Base-by-base conservation (phyloP, 2,329 filamentous ascomycete genomes). In the Colletotrichum godetiae region DNA sequence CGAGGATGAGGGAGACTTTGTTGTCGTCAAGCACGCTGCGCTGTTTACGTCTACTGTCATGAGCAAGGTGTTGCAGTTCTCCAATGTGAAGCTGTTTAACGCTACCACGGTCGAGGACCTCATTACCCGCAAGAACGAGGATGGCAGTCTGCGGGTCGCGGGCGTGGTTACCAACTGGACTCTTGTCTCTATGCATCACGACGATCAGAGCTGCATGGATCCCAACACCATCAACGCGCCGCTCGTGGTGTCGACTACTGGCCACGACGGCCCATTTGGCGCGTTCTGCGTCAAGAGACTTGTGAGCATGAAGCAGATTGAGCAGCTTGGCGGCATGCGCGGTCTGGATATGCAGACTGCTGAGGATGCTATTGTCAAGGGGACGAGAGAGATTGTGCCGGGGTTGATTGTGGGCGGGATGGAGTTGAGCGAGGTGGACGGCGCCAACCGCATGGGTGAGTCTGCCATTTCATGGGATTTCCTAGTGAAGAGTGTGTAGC, bases 131-230 rank as follows among this genome's bases (percentile, higher is more conserved):
- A 90, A 90, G 13, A 83, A 85, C 59, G 81, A 83, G 55, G 85
- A 83, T 52, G 85, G 86, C 24, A 82, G 80, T 11, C 84, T 97
- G 56, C 91, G 93, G 75, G 92, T 98, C 76, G 93, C 94, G 10
- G 95, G 95, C 78, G 95, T 98, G 1, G 95, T 98, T 68, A 97
- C 94, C 79, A 98, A 98, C 89, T 98, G 95, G 95, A 98, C 95
- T 1, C 89, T 98, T 31, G 95, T 98, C 61, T 91, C 92, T 56
- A 93, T 96, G 88, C 93, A 95, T 83, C 93, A 95, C 83, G 93
- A 95, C 81, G 93, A 96, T 82, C 95, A 97, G 86, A 94, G 91
- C 74, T 98, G 95, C 92, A 97, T 98, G 95, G 95, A 98, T 83
- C 95, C 95, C 77, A 97, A 97, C 90, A 98, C 95, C 79, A 97